Conservation (phyloP, 1,284 basidiomycete species). For the Leccinum insolens region DNA sequence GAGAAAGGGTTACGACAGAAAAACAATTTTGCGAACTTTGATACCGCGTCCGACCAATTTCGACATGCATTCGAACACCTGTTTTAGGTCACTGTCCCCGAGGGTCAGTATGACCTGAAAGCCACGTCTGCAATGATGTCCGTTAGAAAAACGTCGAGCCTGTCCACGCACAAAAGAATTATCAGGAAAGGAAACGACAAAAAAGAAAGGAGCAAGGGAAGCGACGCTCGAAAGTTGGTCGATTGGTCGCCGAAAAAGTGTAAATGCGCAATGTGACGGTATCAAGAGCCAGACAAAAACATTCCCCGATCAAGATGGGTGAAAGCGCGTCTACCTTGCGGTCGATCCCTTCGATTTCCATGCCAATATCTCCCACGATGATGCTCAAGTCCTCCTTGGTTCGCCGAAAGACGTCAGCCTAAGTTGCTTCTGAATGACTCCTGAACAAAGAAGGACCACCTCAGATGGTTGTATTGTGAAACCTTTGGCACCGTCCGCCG, state of each 20-base stretch:
- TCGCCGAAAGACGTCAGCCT: slow-evolving; percentile 50
- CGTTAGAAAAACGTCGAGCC: slow-evolving; percentile 13
- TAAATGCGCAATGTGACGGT: slow-evolving; percentile 25
- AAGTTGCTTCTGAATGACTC: slow-evolving; percentile 44
- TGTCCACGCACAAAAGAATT: neutral
- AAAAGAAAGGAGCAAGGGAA: neutral
- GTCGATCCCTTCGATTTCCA: neutral
- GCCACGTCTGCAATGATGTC: slow-evolving; percentile 26
- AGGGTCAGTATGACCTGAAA: slow-evolving; percentile 30
- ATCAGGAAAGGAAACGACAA: too few relatives aligned
- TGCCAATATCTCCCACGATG: slow-evolving; percentile 44
- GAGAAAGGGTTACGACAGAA: too few relatives aligned
- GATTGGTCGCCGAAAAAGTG: slow-evolving; percentile 30
- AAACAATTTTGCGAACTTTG: slow-evolving; percentile 15
- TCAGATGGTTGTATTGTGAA: neutral
- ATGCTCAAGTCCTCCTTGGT: slow-evolving; percentile 37
- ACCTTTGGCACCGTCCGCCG: neutral
- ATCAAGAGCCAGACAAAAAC: too few relatives aligned
- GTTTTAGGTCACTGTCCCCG: slow-evolving; percentile 29
- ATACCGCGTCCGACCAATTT: slow-evolving; percentile 16
- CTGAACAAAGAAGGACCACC: slow-evolving; percentile 2
- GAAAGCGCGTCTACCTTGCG: too few relatives aligned
- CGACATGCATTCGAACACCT: slow-evolving; percentile 26
- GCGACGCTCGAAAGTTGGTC: slow-evolving; percentile 7
- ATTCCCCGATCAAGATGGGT: too few relatives aligned